These are phyloP conservation scores for Phytophthora lateralis DNA, from an alignment of 352 stramenopile species.

Conservation along the genomic window DNA sequence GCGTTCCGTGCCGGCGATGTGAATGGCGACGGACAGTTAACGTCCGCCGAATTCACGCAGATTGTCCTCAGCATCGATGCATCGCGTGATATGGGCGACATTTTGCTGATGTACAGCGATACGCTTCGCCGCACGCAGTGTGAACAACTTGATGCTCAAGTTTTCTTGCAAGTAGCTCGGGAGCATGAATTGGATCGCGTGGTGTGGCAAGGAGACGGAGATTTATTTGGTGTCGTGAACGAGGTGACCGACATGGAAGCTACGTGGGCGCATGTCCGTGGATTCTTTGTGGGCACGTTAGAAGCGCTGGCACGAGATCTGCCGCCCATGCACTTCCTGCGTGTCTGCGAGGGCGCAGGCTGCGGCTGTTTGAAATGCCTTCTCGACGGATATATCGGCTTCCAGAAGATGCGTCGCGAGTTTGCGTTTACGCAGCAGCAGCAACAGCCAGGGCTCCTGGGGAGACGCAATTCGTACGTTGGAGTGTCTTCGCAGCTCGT, in stretches of 20 bases:
- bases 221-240: slow-evolving; percentile 74
- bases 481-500: slow-evolving; percentile 66
- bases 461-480: slow-evolving; percentile 27
- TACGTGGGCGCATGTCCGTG: slow-evolving; percentile 59
- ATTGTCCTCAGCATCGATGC: slow-evolving; percentile 84
- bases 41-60: slow-evolving; percentile 76
- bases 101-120: slow-evolving; percentile 85
- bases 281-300: slow-evolving; percentile 77
- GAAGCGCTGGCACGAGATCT: slow-evolving; percentile 65
- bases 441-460: slow-evolving; percentile 12
- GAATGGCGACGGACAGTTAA: slow-evolving; percentile 80
- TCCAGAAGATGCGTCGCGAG: slow-evolving; percentile 75
- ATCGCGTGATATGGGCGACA: slow-evolving; percentile 61
- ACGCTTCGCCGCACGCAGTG: slow-evolving; percentile 69
- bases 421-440: slow-evolving; percentile 30
- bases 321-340: slow-evolving; percentile 54
- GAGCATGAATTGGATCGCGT: slow-evolving; percentile 77
- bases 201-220: slow-evolving; percentile 72
- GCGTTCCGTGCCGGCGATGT: slow-evolving; percentile 80
- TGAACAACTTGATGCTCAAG: slow-evolving; percentile 56
- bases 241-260: slow-evolving; percentile 61
- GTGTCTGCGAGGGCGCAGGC: slow-evolving; percentile 69
- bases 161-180: slow-evolving; percentile 77
- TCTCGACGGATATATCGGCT: slow-evolving; percentile 79
- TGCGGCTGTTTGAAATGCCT: slow-evolving; percentile 87